Base-by-base conservation (phyloP, 768 basidiomycete genomes). In the Xanthoconium purpureum region DNA sequence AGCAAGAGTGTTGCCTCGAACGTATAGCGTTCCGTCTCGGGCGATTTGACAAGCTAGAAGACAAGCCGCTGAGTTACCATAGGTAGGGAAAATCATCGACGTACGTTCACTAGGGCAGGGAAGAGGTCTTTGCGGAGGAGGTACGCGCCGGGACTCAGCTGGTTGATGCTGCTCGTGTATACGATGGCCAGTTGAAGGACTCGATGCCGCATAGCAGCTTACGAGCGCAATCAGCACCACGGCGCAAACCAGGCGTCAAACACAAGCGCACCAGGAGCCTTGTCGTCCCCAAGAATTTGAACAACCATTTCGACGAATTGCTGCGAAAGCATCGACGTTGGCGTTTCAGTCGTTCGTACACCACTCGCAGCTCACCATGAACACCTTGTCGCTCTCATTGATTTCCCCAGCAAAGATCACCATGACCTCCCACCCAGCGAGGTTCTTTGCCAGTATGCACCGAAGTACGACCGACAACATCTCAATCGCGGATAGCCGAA, bases 401-500 rank as follows among this genome's bases (percentile, higher is more conserved):
- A 85, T 82, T 42, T 80, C 81, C 14, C 84, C 84, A 3, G 84
- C 84, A 43, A 88, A 78, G 24, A 86, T 66, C 39, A 87, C 81
- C 86, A 89, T 89, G 8, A 83, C 77, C 63, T 89, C 87, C 84
- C 84, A 88, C 32, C 88, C 87, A 5, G 82, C 77, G 1, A 83
- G 66, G 52, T 80, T 79, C 70, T 88, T 88, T 37, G 73, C 73
- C 50, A 88, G 71, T 17, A 85, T 65, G 51, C 74, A 73, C 11
- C 79, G 76, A 20, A 80, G 63, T 5, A 83, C 33, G 14, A 83
- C 68, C 0, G 77, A 70, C 36, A 87, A 67, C 1, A 82, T 83
- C 60, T 81, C 76, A 15, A 87, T 58, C 5, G 85, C 80, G 59
- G 81, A 77, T 17, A 58, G 18, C 8, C 66, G 61, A 11, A 60